Base-by-base conservation (phyloP, 257 asterid genomes). In the Forsythia viridissima region DNA sequence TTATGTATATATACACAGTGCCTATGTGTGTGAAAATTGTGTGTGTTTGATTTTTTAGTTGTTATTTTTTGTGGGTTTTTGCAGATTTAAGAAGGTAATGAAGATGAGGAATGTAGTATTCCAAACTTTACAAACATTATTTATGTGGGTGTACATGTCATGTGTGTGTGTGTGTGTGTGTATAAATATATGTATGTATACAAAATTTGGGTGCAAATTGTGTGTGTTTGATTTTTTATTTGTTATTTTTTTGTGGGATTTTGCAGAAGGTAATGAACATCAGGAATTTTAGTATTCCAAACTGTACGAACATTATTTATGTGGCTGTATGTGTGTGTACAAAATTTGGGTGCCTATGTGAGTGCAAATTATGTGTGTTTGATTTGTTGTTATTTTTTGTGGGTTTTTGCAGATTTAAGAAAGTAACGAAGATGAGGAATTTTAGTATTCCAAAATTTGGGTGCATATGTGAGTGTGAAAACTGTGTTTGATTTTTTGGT, bases 21-120 rank as follows among this genome's bases (percentile, higher is more conserved):
- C 34, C 34, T 30, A 30, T 30, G 55, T 46, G 12, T 46, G 55
- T 46, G n/a, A 46, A 46, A 46, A 3, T 46, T 46, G 18, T 46
- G 55, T 11, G 18, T 46, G n/a, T 46, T 12, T 46, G 55, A 46
- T 46, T 12, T 46, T 46, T 13, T 30, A 30, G 34, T 30, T 9
- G 51, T 42, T 42, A 13, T 43, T 43, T 43, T 43, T 43, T 46
- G 55, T 46, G 55, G 18, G 55, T 46, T 46, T 46, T 46, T 46
- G 55, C 55, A 12, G 55, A 46, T 46, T 46, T 13, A 46, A 46
- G 55, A 46, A 46, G n/a, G 55, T 46, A 46, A 46, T 12, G n/a
- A 46, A 46, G 55, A 46, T 46, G 6, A 46, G 5, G 18, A 46
- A 12, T 46, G 12, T 46, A 88, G 89, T 34, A 8, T 57, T 72